These are phyloP conservation scores for Phylloporus arenicola DNA, from an alignment of 768 basidiomycete genomes.

Conservation along the genomic window DNA sequence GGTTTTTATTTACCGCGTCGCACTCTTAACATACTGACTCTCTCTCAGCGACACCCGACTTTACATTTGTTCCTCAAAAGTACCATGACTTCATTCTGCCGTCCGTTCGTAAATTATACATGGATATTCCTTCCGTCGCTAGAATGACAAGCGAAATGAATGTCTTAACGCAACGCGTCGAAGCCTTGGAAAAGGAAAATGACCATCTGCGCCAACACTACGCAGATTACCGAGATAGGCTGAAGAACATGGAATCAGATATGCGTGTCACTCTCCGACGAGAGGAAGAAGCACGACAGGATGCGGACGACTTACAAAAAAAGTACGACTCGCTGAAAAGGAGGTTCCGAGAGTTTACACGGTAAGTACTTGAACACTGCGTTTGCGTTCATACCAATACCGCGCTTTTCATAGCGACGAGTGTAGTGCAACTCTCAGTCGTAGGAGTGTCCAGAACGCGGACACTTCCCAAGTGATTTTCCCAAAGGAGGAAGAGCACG, in stretches of 20 bases:
- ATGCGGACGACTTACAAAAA: slow-evolving; percentile 35
- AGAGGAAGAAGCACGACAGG: slow-evolving; percentile 35
- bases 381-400: not conserved
- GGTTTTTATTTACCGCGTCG: slow-evolving; percentile 33
- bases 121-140: slow-evolving; percentile 36
- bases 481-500: slow-evolving; percentile 21
- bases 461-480: slow-evolving; percentile 9
- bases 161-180: slow-evolving; percentile 35
- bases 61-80: slow-evolving; percentile 48
- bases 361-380: slow-evolving; percentile 8
- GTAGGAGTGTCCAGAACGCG: slow-evolving; percentile 7
- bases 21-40: not conserved
- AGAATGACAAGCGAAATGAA: slow-evolving; percentile 30
- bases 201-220: slow-evolving; percentile 40
- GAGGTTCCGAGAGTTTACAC: slow-evolving; percentile 16
- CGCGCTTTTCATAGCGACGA: slow-evolving; percentile 4
- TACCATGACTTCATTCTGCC: slow-evolving; percentile 55
- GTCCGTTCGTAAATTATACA: slow-evolving; percentile 50
- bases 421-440: not conserved
- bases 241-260: slow-evolving; percentile 29
- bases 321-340: slow-evolving; percentile 30
- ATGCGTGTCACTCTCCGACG: slow-evolving; percentile 24
- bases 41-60: slow-evolving; percentile 44
- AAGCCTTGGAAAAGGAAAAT: slow-evolving; percentile 36
- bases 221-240: slow-evolving; percentile 35